Evolutionary conservation across 1,284 basidiomycete species (phyloP).

Genomic region (Cerrena zonata): DNA sequence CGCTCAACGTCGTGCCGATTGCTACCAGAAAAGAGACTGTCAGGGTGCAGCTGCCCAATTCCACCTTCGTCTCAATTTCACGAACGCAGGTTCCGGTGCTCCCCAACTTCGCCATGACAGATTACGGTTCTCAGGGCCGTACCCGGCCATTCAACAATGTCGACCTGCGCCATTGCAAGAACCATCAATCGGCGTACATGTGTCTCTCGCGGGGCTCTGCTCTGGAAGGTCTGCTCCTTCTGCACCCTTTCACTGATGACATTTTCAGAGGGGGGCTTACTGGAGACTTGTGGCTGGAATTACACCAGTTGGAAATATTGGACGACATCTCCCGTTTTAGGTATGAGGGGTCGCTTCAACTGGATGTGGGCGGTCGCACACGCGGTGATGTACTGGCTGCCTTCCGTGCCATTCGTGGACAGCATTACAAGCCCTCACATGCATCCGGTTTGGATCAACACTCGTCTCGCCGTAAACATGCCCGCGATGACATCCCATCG

Average conservation of each 20-base stretch:
- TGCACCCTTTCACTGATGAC: constrained; percentile 23
- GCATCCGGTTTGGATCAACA: too few species aligned
- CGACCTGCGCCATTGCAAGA: constrained; percentile 25
- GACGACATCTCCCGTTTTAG: constrained; percentile 27
- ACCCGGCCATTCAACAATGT: constrained; percentile 29
- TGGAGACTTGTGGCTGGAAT: constrained; percentile 24
- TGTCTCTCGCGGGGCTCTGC: constrained; percentile 29
- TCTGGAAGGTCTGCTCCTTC: constrained; percentile 29
- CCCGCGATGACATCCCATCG: too few species aligned
- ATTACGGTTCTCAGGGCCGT: constrained; percentile 36
- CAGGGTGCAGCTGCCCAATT: constrained; percentile 24
- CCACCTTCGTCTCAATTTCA: constrained; percentile 17
- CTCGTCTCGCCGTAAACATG: too few species aligned
- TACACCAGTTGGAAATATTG: constrained; percentile 28
- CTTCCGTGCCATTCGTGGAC: too few species aligned
- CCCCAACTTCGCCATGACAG: constrained; percentile 40
- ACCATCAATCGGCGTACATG: constrained; percentile 33
- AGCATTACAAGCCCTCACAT: too few species aligned
- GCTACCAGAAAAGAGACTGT: constrained; percentile 8
- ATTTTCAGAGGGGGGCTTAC: constrained; percentile 18
- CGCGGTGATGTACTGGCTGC: too few species aligned
- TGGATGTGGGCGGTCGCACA: too few species aligned
- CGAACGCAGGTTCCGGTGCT: constrained; percentile 31
- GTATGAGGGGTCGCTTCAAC: constrained; percentile 19
- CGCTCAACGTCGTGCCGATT: constrained; percentile 36